These are phyloP conservation scores for Acacia confusa DNA, from an alignment of 306 rosid genomes.

Conservation along the genomic window DNA sequence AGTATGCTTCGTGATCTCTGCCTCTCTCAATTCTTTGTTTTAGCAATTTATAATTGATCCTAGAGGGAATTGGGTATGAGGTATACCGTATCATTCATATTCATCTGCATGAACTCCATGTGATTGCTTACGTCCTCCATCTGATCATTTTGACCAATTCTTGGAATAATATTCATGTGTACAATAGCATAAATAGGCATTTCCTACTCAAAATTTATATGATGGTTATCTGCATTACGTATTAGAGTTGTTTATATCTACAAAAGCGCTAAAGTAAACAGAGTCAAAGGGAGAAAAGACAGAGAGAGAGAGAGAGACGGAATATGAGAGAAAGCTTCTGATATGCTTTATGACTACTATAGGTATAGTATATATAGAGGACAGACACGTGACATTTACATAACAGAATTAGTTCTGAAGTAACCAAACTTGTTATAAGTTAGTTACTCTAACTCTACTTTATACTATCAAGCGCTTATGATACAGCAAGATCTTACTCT, in stretches of 20 bases:
- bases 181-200: background rate
- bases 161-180: background rate
- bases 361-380: no score
- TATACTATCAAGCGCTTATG: background rate
- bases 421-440: no score
- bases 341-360: no score
- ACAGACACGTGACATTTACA: no score
- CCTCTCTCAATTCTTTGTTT: slow-evolving; percentile 15
- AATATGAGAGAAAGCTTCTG: no score
- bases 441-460: no score
- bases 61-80: background rate
- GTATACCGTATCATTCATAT: slow-evolving; percentile 23
- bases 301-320: no score
- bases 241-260: background rate
- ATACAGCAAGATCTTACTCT: background rate
- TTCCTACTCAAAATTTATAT: background rate
- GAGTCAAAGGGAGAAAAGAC: no score
- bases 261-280: background rate
- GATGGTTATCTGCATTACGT: background rate
- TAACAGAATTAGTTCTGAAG: no score
- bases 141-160: slow-evolving; percentile 9
- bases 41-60: background rate
- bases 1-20: slow-evolving; percentile 49
- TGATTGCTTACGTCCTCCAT: slow-evolving; percentile 10
- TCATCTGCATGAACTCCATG: background rate